phyloP scores from a whole-genome alignment of 352 stramenopile genomes.

The Globisporangium irregulare region DNA sequence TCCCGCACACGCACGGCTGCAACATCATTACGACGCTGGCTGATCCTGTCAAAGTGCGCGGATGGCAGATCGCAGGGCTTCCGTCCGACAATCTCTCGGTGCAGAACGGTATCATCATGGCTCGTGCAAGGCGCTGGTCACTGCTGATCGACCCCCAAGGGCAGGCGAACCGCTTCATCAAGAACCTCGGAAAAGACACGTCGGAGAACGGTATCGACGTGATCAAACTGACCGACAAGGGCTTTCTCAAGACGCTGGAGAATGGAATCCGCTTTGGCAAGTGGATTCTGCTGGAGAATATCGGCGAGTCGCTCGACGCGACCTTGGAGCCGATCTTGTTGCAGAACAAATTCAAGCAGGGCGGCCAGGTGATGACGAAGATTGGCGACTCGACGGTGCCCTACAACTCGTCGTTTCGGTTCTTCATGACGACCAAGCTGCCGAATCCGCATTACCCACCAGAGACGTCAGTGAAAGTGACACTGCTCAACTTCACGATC shows the following conservation, averaged over 20 bases:
- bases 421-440: conserved; percentile 94
- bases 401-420: conserved; percentile 88
- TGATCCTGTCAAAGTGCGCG: conserved; percentile 88
- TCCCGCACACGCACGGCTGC: conserved; percentile 83
- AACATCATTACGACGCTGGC: conserved; percentile 89
- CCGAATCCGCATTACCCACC: conserved; percentile 92
- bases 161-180: conserved; percentile 93
- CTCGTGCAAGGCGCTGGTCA: conserved; percentile 84
- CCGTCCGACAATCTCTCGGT: conserved; percentile 89
- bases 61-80: conserved; percentile 90
- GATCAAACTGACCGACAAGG: conserved; percentile 79
- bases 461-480: conserved; percentile 92
- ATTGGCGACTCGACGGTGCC: conserved; percentile 90
- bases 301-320: conserved; percentile 85
- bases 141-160: conserved; percentile 92
- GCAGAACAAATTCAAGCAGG: conserved; percentile 92
- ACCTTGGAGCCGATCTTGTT: conserved; percentile 89
- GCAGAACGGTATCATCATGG: conserved; percentile 94
- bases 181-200: conserved; percentile 87
- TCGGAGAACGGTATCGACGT: conserved; percentile 86
- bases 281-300: conserved; percentile 90
- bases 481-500: conserved; percentile 92
- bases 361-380: conserved; percentile 92
- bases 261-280: conserved; percentile 93
- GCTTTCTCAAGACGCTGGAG: conserved; percentile 83